phyloP scores from a whole-genome alignment of 371 early-diverging fungal species.

The Dichotomocladium elegans region DNA sequence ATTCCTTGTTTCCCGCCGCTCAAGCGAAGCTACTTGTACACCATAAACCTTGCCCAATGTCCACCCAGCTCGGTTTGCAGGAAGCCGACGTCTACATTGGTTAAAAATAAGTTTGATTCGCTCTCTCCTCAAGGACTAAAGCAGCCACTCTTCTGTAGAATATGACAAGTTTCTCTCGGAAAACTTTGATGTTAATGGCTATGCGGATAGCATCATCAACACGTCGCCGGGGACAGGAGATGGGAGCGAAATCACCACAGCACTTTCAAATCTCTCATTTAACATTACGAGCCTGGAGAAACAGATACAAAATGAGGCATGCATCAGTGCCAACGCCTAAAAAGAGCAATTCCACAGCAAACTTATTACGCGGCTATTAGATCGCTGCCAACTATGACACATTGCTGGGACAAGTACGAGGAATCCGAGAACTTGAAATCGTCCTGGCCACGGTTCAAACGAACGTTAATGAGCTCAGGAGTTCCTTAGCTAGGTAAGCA shows the following conservation, averaged over 20 bases:
- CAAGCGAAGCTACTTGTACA: neutral
- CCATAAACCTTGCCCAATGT: neutral
- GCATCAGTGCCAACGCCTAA: too few species aligned
- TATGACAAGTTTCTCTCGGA: conserved; percentile 57
- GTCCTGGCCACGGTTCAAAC: conserved; percentile 53
- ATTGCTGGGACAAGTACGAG: conserved; percentile 67
- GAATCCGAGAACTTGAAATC: conserved; percentile 60
- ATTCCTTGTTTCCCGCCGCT: too few species aligned
- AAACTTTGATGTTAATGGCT: conserved; percentile 57
- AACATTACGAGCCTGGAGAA: conserved; percentile 75
- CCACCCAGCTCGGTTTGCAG: conserved; percentile 14
- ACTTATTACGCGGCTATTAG: conserved; percentile 27
- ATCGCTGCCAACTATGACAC: conserved; percentile 69
- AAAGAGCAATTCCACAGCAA: neutral
- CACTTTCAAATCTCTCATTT: conserved; percentile 68
- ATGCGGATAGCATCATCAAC: conserved; percentile 52
- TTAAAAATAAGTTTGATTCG: neutral
- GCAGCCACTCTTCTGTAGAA: conserved; percentile 25
- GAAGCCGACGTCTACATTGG: conserved; percentile 29
- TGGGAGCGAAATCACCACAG: conserved; percentile 58
- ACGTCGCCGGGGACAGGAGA: conserved; percentile 46
- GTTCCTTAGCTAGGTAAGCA: conserved; percentile 55
- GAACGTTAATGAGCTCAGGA: conserved; percentile 51
- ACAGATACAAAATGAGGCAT: conserved; percentile 74
- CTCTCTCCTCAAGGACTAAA: neutral